Evolutionary conservation across 768 basidiomycete species (phyloP).

Genomic region (Podaxis sp.): DNA sequence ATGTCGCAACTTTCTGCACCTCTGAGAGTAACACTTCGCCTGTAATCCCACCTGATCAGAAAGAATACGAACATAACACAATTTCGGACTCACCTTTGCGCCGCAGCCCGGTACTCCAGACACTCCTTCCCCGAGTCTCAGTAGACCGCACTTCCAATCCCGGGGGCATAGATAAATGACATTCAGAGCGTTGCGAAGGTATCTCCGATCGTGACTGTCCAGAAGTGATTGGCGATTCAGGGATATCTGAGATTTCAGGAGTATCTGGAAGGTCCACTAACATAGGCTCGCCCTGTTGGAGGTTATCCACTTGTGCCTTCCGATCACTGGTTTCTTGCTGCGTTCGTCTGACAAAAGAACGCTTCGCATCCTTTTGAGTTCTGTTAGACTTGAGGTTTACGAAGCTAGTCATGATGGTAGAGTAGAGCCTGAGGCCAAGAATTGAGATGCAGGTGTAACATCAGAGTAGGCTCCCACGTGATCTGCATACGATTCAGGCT

Average conservation of each 20-base stretch:
- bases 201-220: neutral
- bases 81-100: slow-evolving; percentile 20
- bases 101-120: slow-evolving; percentile 21
- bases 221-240: slow-evolving; percentile 8
- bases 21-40: slow-evolving; percentile 58
- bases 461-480: too few species aligned
- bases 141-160: slow-evolving; percentile 20
- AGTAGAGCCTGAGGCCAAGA: neutral
- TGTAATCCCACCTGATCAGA: slow-evolving; percentile 25
- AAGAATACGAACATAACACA: too few species aligned
- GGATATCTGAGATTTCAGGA: neutral
- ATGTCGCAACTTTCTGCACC: slow-evolving; percentile 58
- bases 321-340: neutral
- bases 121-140: slow-evolving; percentile 22
- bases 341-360: slow-evolving; percentile 26
- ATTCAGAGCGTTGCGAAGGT: slow-evolving; percentile 8
- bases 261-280: slow-evolving; percentile 16
- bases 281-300: neutral
- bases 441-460: too few species aligned
- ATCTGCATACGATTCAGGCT: too few species aligned
- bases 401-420: slow-evolving; percentile 31
- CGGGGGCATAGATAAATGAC: slow-evolving; percentile 20
- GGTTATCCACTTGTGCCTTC: neutral
- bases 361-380: slow-evolving; percentile 22
- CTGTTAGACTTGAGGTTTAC: slow-evolving; percentile 31